Conservation (phyloP, 2,329 filamentous ascomycete genomes). For the Diaporthe helianthi region DNA sequence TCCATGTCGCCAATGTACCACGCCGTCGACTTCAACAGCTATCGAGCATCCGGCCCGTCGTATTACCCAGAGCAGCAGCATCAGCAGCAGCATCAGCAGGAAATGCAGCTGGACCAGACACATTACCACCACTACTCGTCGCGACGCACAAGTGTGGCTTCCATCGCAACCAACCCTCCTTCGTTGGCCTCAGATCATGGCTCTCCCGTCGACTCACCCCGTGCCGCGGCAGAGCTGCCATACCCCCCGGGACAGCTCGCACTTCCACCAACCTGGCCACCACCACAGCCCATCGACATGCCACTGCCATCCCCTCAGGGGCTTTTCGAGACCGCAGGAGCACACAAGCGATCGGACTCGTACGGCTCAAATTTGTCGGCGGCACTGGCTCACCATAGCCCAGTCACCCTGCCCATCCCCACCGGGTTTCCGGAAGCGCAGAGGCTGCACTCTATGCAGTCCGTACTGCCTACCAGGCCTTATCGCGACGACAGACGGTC, state of each 20-base stretch:
- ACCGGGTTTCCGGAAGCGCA: neutral
- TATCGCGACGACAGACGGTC: too few relatives aligned
- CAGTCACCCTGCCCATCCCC: neutral
- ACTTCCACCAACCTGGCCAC: neutral
- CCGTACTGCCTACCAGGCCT: neutral
- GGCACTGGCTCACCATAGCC: neutral
- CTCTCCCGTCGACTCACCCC: slow-evolving; percentile 45
- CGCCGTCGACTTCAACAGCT: neutral
- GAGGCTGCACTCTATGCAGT: neutral
- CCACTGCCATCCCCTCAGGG: neutral
- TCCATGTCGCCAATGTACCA: neutral
- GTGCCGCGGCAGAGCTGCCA: neutral
- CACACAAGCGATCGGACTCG: slow-evolving; percentile 12
- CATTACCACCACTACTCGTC: neutral
- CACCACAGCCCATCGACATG: neutral
- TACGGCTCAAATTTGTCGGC: neutral
- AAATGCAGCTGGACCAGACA: neutral
- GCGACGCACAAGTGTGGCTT: slow-evolving; percentile 13
- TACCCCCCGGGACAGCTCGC: slow-evolving; percentile 19
- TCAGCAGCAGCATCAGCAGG: too few relatives aligned
- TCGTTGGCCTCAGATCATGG: slow-evolving; percentile 75
- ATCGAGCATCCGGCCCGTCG: neutral
- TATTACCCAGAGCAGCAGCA: neutral
- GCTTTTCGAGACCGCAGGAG: neutral
- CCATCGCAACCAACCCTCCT: slow-evolving; percentile 46